Evolutionary conservation across 2,329 filamentous ascomycete genomes (phyloP).

Genomic region (Claviceps monticola): DNA sequence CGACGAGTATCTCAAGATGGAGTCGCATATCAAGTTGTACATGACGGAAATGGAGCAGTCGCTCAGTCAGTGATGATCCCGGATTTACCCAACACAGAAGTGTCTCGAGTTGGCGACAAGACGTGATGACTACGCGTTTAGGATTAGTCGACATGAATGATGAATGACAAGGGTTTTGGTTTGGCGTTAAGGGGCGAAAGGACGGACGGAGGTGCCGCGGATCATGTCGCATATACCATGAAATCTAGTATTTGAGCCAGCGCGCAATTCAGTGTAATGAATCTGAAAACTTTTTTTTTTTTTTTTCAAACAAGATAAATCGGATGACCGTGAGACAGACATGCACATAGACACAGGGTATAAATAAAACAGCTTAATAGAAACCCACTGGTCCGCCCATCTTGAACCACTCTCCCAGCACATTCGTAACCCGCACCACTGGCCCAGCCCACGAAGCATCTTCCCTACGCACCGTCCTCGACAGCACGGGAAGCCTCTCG

Average conservation of each 20-base stretch:
- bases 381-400: background rate
- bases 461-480: slow-evolving; percentile 36
- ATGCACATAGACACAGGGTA: no score
- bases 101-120: background rate
- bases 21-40: slow-evolving; percentile 92
- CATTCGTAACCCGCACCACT: slow-evolving; percentile 37
- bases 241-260: background rate
- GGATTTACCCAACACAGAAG: background rate
- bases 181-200: slow-evolving; percentile 20
- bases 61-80: slow-evolving; percentile 24
- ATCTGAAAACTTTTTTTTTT: no score
- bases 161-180: background rate
- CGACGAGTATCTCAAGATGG: slow-evolving; percentile 94
- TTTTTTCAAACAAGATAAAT: no score
- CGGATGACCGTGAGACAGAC: background rate
- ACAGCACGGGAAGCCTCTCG: slow-evolving; percentile 48
- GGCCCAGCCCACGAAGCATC: slow-evolving; percentile 39
- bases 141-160: background rate
- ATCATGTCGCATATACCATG: background rate
- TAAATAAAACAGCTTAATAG: no score
- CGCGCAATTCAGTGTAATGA: no score
- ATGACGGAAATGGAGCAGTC: slow-evolving; percentile 98
- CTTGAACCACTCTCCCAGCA: slow-evolving; percentile 51
- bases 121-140: background rate
- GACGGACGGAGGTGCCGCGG: no score